A percentile compares a stretch with the other conserved stretches of the same genome.
phyloP scores from a whole-genome alignment of 768 basidiomycete genomes.

The Royoungia palumana region DNA sequence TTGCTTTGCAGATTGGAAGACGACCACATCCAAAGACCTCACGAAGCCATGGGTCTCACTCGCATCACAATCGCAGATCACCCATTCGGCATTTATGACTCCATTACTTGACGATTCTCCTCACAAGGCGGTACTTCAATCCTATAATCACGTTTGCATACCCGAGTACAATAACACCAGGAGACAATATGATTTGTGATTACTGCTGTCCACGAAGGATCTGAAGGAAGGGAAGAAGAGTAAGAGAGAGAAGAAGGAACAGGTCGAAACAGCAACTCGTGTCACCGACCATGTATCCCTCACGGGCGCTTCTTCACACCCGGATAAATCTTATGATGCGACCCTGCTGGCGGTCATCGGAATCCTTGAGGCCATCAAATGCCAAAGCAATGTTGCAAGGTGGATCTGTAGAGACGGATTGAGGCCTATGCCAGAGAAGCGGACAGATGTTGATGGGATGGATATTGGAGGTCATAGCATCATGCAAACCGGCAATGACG shows the following conservation, averaged over 20 bases:
- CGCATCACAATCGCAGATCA: neutral
- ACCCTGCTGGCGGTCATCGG: slow-evolving; percentile 64
- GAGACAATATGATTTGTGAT: slow-evolving; percentile 39
- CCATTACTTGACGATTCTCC: slow-evolving; percentile 53
- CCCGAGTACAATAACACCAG: slow-evolving; percentile 55
- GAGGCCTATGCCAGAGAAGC: slow-evolving; percentile 12
- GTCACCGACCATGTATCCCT: neutral
- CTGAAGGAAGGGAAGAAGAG: slow-evolving; percentile 8
- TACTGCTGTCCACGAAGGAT: slow-evolving; percentile 19
- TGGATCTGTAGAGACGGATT: slow-evolving; percentile 65
- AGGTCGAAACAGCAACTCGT: neutral
- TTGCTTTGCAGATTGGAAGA: too few species aligned
- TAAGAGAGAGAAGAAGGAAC: slow-evolving; percentile 5
- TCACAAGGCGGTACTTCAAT: slow-evolving; percentile 61
- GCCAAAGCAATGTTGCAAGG: slow-evolving; percentile 59
- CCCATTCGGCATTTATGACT: slow-evolving; percentile 46
- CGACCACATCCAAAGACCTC: too few species aligned
- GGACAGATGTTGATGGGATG: neutral
- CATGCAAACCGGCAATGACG: slow-evolving; percentile 13
- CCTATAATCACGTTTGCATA: slow-evolving; percentile 79
- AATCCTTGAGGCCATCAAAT: slow-evolving; percentile 55
- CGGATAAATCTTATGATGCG: slow-evolving; percentile 40
- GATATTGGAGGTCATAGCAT: neutral
- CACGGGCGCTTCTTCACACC: neutral
- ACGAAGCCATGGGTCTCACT: too few species aligned